These are phyloP conservation scores for Nowakowskiella sp. DNA, from an alignment of 192 early-diverging fungal genomes.

Conservation along the genomic window DNA sequence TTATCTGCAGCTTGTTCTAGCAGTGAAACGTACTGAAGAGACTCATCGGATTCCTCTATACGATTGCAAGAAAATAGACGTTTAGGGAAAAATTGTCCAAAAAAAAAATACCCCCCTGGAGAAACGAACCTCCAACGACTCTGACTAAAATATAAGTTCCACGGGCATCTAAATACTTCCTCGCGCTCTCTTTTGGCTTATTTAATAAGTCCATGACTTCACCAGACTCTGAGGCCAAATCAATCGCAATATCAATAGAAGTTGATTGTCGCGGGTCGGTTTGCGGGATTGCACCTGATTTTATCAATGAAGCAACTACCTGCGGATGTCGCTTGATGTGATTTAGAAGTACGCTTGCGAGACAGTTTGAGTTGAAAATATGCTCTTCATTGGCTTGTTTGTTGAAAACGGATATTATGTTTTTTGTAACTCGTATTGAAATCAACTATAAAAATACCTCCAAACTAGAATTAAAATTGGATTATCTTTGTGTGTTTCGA, in stretches of 20 bases:
- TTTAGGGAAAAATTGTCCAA: no score
- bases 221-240: constrained; percentile 43
- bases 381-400: constrained; percentile 41
- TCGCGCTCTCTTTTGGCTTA: constrained; percentile 48
- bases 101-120: no score
- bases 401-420: background rate
- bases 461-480: no score
- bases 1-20: no score
- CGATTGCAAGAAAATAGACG: no score
- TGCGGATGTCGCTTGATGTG: constrained; percentile 20
- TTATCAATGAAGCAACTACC: background rate
- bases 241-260: constrained; percentile 24
- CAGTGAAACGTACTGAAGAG: no score
- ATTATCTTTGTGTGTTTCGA: no score
- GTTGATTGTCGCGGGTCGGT: background rate
- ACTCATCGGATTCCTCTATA: no score
- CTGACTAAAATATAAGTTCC: constrained; percentile 56
- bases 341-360: constrained; percentile 35
- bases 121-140: constrained; percentile 40
- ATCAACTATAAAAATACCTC: background rate
- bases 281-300: background rate
- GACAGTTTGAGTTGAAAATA: constrained; percentile 41
- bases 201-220: constrained; percentile 43
- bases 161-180: constrained; percentile 38
- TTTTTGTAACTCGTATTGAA: background rate